Evolutionary conservation across 2,329 filamentous ascomycete species (phyloP).

Genomic region (Beauveria brongniartii): DNA sequence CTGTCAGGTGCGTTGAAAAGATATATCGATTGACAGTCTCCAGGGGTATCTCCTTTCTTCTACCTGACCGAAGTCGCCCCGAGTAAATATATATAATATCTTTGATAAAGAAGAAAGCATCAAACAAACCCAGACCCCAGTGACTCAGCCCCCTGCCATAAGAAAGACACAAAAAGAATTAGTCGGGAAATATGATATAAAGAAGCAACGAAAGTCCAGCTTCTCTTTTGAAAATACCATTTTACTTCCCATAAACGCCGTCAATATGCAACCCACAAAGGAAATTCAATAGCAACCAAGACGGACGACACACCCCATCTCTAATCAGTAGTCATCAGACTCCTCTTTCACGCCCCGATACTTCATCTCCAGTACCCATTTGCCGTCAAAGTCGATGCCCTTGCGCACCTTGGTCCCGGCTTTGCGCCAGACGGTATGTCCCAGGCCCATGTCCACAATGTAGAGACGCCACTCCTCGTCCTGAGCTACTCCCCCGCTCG

Average conservation of each 20-base stretch:
- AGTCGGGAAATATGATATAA: neutral
- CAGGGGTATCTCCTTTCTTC: neutral
- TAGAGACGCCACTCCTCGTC: slow-evolving; percentile 68
- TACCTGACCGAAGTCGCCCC: neutral
- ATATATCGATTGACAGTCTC: neutral
- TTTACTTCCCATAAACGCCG: neutral
- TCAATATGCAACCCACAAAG: slow-evolving; percentile 7
- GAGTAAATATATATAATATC: neutral
- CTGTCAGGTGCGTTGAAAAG: neutral
- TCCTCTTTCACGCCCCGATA: slow-evolving; percentile 33
- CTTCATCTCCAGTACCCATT: slow-evolving; percentile 72
- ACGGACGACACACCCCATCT: neutral
- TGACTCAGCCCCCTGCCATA: neutral
- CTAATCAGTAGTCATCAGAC: slow-evolving; percentile 16
- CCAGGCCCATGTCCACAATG: slow-evolving; percentile 81
- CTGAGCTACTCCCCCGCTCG: slow-evolving; percentile 24
- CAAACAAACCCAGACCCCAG: neutral
- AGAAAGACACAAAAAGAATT: neutral
- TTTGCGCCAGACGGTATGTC: slow-evolving; percentile 75
- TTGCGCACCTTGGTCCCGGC: slow-evolving; percentile 72
- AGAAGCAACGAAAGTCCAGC: neutral
- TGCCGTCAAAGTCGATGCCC: slow-evolving; percentile 79
- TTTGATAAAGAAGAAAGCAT: neutral
- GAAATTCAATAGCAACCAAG: neutral
- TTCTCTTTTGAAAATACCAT: neutral